Evolutionary conservation across 495 filamentous ascomycete genomes (phyloP).

Genomic region (Aspergillus panamensis): DNA sequence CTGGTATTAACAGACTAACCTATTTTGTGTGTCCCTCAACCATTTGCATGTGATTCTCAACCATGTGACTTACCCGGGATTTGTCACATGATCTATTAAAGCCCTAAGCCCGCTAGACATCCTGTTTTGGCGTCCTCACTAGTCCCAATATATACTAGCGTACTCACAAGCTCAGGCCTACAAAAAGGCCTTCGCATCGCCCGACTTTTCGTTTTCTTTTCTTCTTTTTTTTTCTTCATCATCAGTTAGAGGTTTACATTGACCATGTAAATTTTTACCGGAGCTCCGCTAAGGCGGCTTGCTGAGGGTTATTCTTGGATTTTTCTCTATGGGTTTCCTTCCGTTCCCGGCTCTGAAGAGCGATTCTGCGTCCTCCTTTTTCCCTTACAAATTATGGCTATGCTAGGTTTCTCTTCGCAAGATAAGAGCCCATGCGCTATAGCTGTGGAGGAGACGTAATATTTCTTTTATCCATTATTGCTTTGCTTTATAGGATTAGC

Average conservation of each 20-base stretch:
- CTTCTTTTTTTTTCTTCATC: conserved; percentile 42
- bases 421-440: conserved; percentile 44
- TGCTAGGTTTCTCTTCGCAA: conserved; percentile 42
- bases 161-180: conserved; percentile 18
- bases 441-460: conserved; percentile 49
- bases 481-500: conserved; percentile 6
- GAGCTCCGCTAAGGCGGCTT: conserved; percentile 45
- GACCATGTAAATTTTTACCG: conserved; percentile 40
- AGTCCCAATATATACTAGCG: conserved; percentile 31
- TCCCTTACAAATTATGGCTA: conserved; percentile 45
- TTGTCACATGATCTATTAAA: not conserved
- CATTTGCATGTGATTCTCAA: conserved; percentile 21
- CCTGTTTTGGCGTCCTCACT: conserved; percentile 13
- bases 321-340: conserved; percentile 43
- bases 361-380: conserved; percentile 42
- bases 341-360: conserved; percentile 50
- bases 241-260: conserved; percentile 53
- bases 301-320: conserved; percentile 49
- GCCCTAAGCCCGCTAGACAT: conserved; percentile 12
- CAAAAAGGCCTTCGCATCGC: conserved; percentile 19
- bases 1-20: conserved; percentile 1
- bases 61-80: conserved; percentile 9
- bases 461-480: conserved; percentile 29
- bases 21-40: conserved; percentile 7
- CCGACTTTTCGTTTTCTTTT: conserved; percentile 13